phyloP scores from a whole-genome alignment of 2,329 filamentous ascomycete species.

The Trichoderma koningii region DNA sequence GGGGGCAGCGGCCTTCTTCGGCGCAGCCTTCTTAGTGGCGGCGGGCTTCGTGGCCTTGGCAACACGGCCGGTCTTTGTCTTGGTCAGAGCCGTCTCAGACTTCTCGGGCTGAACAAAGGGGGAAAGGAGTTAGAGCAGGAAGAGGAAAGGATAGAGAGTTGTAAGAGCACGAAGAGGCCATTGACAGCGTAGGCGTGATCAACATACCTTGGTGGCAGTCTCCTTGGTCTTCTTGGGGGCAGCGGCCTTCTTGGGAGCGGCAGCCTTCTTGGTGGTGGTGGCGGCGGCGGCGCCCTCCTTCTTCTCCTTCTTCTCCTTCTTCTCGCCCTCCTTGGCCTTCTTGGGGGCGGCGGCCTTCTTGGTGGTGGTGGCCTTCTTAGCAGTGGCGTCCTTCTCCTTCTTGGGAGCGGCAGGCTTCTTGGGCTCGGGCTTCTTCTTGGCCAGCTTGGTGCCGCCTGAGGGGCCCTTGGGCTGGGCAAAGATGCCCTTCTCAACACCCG shows the following conservation, averaged over 20 bases:
- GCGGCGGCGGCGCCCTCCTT: constrained; percentile 50
- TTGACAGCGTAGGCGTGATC: neutral
- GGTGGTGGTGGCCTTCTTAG: constrained; percentile 41
- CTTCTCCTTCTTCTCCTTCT: constrained; percentile 39
- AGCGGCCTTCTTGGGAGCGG: constrained; percentile 38
- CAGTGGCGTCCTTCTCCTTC: constrained; percentile 40
- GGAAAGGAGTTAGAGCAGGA: constrained; percentile 26
- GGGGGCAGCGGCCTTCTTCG: constrained; percentile 49
- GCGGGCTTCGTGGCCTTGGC: constrained; percentile 63
- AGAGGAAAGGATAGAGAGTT: neutral
- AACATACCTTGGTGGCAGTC: constrained; percentile 34
- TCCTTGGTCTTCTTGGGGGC: constrained; percentile 43
- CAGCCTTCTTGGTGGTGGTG: constrained; percentile 48
- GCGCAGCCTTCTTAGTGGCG: constrained; percentile 50
- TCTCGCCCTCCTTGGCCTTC: constrained; percentile 35
- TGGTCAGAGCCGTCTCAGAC: constrained; percentile 66
- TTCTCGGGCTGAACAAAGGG: constrained; percentile 54
- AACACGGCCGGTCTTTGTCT: constrained; percentile 86
- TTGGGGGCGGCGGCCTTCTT: constrained; percentile 40
- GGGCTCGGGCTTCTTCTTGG: constrained; percentile 66
- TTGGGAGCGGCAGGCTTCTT: constrained; percentile 43
- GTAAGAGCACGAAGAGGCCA: constrained; percentile 39
- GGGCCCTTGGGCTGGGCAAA: constrained; percentile 90
- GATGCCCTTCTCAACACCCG: constrained; percentile 81
- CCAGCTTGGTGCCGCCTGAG: constrained; percentile 89